Evolutionary conservation across 1,139 yeast genomes (phyloP), one percentile per base, ranked within the genome.

Genomic region (Entelexis sorbosivorans): DNA sequence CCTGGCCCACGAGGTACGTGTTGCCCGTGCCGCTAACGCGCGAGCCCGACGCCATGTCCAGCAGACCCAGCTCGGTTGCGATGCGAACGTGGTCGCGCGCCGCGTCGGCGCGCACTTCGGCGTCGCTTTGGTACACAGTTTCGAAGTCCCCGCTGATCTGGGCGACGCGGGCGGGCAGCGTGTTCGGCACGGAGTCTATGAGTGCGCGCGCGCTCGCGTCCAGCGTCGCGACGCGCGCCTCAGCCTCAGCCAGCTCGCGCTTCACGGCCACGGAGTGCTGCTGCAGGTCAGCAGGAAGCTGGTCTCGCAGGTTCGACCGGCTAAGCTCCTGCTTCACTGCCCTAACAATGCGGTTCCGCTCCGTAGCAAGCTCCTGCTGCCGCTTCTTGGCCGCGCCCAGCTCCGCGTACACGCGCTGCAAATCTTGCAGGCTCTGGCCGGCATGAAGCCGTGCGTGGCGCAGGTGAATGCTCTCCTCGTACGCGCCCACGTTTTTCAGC

Each of bases 1-100:
- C 96, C 58, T 85, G 95, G 17, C 88, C 88, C 2, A 82, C 59
- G 13, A 91, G 69, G 61, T 85, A 93, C 65, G 89, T 91, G 82
- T 95, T 89, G 0, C 96, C 88, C 2, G 83, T 72, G 0, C 98
- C 98, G 5, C 94, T 77, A 0, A 86, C 77, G 39, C 75, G 70
- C 0, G 96, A 71, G 0, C 95, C 97, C 0, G 77, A 71, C 22
- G 72, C 70, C 52, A 91, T 75, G 56, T 93, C 93, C 44, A 88
- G 68, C 24, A 91, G 68, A 0, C 79, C 78, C 19, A 84, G 70
- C 19, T 67, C 64, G 49, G 73, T 78, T 35, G 83, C 87, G 17
- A 93, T 81, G 2, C 64, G 66, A 50, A 81, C 77, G 62, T 93
- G 98, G 59, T 82, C 88, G 16, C 66, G 63, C 10, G 2, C n/a